Evolutionary conservation across 1,284 basidiomycete genomes (phyloP), one percentile per base, ranked within the genome.

Genomic region (Fomes fomentarius): DNA sequence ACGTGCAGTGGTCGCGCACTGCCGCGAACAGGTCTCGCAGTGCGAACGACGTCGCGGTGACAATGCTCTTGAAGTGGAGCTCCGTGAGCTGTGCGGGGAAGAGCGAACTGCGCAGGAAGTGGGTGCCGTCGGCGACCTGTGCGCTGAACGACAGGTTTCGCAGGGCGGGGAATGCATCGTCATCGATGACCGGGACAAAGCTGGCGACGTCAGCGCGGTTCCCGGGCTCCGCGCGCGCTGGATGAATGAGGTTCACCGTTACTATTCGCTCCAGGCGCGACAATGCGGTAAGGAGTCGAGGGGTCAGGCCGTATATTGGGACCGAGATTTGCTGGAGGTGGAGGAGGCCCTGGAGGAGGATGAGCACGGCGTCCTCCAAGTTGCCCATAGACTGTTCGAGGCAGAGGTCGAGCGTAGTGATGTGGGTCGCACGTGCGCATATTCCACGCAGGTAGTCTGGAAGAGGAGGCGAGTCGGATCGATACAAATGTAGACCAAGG

Each of bases 121-220:
- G 52, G 2, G 54, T 54, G 4, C 65, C 68, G 35, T 66, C 50
- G 0, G 80, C 78, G 21, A 84, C 66, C 21, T 67, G 61, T 3
- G 75, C 73, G 21, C 76, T 74, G 42, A 83, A 65, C 5, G 74
- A 78, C 37, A 85, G 71, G 47, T 81, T 78, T 58, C 69, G 76
- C 11, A 88, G 69, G 5, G 72, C 66, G 1, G 79, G 78, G 62
- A 87, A 89, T 0, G 79, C 75, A 19, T 76, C 78, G 50, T 77
- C 70, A 17, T 62, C 40, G 15, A 84, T 66, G 8, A 58, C 63
- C 6, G 82, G 83, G 6, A 47, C 19, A 58, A 83, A 81, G 11
- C 64, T 57, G 2, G 63, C 52, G 0, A 81, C 71, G 50, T 86
- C 83, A 5, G 42, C 50, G 4, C 70, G 69, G 38, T 76, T 65